Conservation (phyloP, 768 basidiomycete genomes). For the Hericium erinaceus region DNA sequence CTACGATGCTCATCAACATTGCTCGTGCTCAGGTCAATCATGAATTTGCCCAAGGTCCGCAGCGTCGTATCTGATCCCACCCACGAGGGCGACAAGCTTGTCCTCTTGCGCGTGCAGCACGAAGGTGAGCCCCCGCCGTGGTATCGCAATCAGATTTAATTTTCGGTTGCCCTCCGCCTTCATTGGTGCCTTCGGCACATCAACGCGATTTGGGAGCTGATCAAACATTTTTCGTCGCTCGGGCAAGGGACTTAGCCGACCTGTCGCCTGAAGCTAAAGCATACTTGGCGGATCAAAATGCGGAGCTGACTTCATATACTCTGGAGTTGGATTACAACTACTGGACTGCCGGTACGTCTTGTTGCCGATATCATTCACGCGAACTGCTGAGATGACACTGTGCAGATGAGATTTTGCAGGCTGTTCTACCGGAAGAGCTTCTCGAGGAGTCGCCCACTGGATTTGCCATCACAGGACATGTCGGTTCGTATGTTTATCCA, state of each 20-base stretch:
- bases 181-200: no score
- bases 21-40: constrained; percentile 36
- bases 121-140: constrained; percentile 38
- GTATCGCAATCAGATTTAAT: not conserved
- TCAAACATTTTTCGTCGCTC: no score
- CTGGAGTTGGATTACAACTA: constrained; percentile 74
- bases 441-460: constrained; percentile 75
- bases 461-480: constrained; percentile 84
- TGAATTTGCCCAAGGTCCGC: constrained; percentile 62
- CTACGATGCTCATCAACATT: constrained; percentile 8
- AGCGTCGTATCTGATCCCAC: constrained; percentile 45
- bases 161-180: no score
- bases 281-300: constrained; percentile 47
- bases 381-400: not conserved
- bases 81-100: constrained; percentile 44
- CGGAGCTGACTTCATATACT: constrained; percentile 46
- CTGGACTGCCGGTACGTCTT: constrained; percentile 70
- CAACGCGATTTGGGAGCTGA: no score
- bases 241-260: constrained; percentile 49
- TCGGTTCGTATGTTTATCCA: constrained; percentile 49
- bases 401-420: constrained; percentile 75
- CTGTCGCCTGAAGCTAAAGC: constrained; percentile 46
- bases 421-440: constrained; percentile 72
- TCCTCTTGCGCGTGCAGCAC: constrained; percentile 53
- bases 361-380: not conserved